Evolutionary conservation across 2,329 filamentous ascomycete species (phyloP), one percentile per base, ranked within the genome.

Genomic region (Sarocladiaceae sp.): DNA sequence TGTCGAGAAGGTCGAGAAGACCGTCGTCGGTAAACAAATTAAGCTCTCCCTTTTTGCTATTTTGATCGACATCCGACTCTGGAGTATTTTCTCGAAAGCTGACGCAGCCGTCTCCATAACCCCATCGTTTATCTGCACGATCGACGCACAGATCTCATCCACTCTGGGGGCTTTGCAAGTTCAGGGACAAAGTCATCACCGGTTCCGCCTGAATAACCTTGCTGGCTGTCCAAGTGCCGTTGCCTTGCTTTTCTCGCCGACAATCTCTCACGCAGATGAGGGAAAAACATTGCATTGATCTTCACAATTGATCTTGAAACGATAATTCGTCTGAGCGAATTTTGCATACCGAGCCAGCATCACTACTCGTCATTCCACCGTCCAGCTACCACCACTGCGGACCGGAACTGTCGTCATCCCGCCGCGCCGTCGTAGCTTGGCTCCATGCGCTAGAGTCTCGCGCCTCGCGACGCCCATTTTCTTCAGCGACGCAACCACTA

Each of bases 341-440:
- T 36, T 36, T n/a, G 8, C 33, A 36, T 36, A n/a, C n/a, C n/a
- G n/a, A n/a, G n/a, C n/a, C n/a, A n/a, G n/a, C n/a, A n/a, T n/a
- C n/a, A n/a, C n/a, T 36, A 36, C 15, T 36, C 33, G 15, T 36
- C 33, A 36, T 11, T 25, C 37, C 37, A 23, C 37, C 37, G 37
- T 7, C 11, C 7, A 6, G 23, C 17, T 15, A 7, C 17, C 8
- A 42, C n/a, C n/a, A n/a, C n/a, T n/a, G n/a, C n/a, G n/a, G n/a
- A n/a, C n/a, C n/a, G n/a, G n/a, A n/a, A n/a, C 10, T 48, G 44
- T 48, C 44, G 44, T 48, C 44, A 48, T 48, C 44, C 44, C 44
- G 44, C 44, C 26, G 26, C 44, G 44, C 44, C 44, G 44, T n/a
- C 23, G 13, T 42, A 4, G 37, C 37, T 42, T 42, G 37, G 18